Conservation (phyloP, 2,329 filamentous ascomycete genomes). For the Botrytis porri region DNA sequence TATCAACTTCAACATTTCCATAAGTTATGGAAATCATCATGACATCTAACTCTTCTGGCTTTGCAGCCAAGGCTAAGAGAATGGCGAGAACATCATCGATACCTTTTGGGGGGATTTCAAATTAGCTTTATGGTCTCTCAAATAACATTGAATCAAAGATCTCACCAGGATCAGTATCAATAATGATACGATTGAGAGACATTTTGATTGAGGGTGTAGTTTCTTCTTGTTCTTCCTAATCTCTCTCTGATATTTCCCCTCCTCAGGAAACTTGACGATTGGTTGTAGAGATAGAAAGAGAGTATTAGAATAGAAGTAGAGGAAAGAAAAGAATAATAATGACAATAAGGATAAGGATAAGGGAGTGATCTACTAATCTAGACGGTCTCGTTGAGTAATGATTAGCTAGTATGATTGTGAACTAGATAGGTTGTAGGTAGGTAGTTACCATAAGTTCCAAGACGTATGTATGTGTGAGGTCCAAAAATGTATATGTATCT, state of each 20-base stretch:
- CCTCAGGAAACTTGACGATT: not conserved
- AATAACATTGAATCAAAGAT: not conserved
- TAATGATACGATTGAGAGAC: slow-evolving; percentile 78
- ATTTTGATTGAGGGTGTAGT: slow-evolving; percentile 42
- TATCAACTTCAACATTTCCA: slow-evolving; percentile 86
- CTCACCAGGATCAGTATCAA: slow-evolving; percentile 88
- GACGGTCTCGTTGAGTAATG: not conserved
- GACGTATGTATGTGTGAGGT: not conserved
- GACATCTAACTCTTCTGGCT: slow-evolving; percentile 80
- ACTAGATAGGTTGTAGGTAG: not conserved
- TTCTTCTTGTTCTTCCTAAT: not conserved
- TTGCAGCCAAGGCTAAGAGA: slow-evolving; percentile 78
- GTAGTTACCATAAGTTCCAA: not conserved
- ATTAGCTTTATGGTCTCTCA: slow-evolving; percentile 10
- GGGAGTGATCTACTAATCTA: not conserved
- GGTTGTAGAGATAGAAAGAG: not conserved
- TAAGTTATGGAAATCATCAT: slow-evolving; percentile 85
- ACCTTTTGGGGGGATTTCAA: slow-evolving; percentile 48
- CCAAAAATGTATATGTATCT: not conserved
- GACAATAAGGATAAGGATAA: not conserved
- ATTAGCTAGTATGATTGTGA: not conserved
- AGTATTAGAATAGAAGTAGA: not conserved
- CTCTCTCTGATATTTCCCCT: not conserved
- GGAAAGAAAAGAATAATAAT: not conserved
- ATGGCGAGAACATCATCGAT: slow-evolving; percentile 90